A percentile compares a stretch with the other conserved stretches of the same genome.
Evolutionary conservation across 2,329 filamentous ascomycete genomes (phyloP).

Genomic region (Microcyclosporella mali): DNA sequence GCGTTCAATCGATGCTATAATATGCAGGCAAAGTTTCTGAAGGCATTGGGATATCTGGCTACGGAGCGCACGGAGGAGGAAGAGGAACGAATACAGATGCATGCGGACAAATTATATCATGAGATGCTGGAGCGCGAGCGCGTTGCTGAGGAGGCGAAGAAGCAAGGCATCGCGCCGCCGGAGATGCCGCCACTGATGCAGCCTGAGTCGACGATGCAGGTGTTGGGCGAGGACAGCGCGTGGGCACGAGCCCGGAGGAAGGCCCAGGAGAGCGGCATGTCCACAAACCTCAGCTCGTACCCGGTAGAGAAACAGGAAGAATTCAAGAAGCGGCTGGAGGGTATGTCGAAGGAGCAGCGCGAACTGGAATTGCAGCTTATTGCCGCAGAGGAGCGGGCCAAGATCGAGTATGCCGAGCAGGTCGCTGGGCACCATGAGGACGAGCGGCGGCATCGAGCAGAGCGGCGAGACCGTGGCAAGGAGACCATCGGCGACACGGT

Average conservation of each 20-base stretch:
- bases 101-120: conserved; percentile 85
- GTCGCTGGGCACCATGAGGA: conserved; percentile 52
- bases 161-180: conserved; percentile 48
- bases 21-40: conserved; percentile 85
- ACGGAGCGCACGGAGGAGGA: conserved; percentile 58
- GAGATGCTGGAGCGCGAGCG: conserved; percentile 78
- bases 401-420: conserved; percentile 52
- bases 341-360: conserved; percentile 32
- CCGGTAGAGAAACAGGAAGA: conserved; percentile 52
- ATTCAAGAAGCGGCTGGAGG: conserved; percentile 41
- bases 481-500: conserved; percentile 39
- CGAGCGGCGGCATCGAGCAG: conserved; percentile 49
- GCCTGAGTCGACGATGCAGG: conserved; percentile 22
- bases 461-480: conserved; percentile 51
- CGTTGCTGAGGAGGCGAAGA: conserved; percentile 63
- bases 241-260: conserved; percentile 24
- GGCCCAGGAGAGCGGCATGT: conserved; percentile 30
- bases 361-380: conserved; percentile 59
- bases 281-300: conserved; percentile 47
- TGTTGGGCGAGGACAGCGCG: conserved; percentile 27
- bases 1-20: conserved; percentile 81
- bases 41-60: conserved; percentile 79
- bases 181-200: conserved; percentile 53
- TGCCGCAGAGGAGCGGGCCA: conserved; percentile 56
- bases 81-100: conserved; percentile 87